phyloP scores from a whole-genome alignment of 495 filamentous ascomycete genomes.

The Penicillium roqueforti region DNA sequence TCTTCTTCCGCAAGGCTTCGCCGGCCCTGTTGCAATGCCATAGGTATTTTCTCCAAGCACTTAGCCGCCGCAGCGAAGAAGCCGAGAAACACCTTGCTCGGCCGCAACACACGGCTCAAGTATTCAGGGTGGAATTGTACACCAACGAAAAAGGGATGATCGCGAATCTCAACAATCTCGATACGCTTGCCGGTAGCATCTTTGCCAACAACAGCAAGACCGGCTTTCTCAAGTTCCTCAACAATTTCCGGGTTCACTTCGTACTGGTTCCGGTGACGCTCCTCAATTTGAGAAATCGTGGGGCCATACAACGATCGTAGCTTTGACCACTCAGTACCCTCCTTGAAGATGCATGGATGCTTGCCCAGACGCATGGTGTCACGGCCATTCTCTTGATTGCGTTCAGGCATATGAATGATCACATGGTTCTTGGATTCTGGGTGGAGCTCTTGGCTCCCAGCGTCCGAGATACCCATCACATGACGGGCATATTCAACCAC shows the following conservation, averaged over 20 bases:
- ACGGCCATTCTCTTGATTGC: slow-evolving; percentile 61
- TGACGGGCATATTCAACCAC: slow-evolving; percentile 78
- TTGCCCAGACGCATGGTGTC: slow-evolving; percentile 85
- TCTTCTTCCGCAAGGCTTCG: not conserved
- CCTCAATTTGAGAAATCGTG: not conserved
- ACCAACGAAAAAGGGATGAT: slow-evolving; percentile 83
- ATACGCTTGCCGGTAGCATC: slow-evolving; percentile 75
- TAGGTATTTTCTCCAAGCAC: slow-evolving; percentile 44
- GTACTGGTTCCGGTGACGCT: not conserved
- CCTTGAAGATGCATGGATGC: slow-evolving; percentile 65
- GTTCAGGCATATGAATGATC: slow-evolving; percentile 85
- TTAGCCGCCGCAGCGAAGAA: slow-evolving; percentile 73
- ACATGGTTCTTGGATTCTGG: slow-evolving; percentile 51
- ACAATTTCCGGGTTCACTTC: not conserved
- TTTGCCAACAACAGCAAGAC: slow-evolving; percentile 40
- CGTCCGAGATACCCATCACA: slow-evolving; percentile 53
- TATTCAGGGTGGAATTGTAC: slow-evolving; percentile 86
- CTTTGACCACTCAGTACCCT: slow-evolving; percentile 68
- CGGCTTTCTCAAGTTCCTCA: not conserved
- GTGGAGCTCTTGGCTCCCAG: slow-evolving; percentile 63
- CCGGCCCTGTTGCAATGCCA: not conserved
- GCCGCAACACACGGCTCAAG: slow-evolving; percentile 60
- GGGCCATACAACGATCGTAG: slow-evolving; percentile 65
- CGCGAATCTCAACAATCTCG: slow-evolving; percentile 80
- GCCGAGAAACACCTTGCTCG: slow-evolving; percentile 71